Evolutionary conservation across 1,284 basidiomycete genomes (phyloP).

Genomic region (Rhodotorula sp.): DNA sequence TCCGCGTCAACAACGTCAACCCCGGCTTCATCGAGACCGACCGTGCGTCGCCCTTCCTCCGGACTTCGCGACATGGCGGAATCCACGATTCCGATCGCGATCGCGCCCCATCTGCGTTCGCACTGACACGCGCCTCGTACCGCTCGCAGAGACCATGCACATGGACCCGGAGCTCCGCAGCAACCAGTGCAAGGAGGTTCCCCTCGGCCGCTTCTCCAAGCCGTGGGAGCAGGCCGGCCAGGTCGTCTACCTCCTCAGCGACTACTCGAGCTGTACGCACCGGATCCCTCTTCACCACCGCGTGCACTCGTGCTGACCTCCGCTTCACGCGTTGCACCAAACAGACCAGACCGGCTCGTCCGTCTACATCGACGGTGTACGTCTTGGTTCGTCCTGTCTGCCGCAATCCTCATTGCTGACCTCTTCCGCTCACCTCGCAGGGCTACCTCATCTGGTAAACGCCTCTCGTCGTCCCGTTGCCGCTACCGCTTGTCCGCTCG

Average conservation of each 20-base stretch:
- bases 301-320: conserved; percentile 42
- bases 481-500: no score
- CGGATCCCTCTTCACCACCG: neutral
- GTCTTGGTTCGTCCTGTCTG: neutral
- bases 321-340: no score
- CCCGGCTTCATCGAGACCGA: conserved; percentile 36
- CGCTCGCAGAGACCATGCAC: conserved; percentile 4
- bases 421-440: neutral
- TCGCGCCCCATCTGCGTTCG: neutral
- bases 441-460: conserved; percentile 26
- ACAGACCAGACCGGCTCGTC: conserved; percentile 56
- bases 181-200: conserved; percentile 46
- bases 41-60: neutral
- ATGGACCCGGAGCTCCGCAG: conserved; percentile 41
- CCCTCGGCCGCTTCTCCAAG: conserved; percentile 53
- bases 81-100: neutral
- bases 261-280: conserved; percentile 41
- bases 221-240: conserved; percentile 57
- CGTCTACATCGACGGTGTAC: conserved; percentile 55
- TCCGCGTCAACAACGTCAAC: conserved; percentile 63
- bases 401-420: no score
- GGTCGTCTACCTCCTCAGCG: conserved; percentile 56
- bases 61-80: no score
- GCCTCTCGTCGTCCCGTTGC: neutral
- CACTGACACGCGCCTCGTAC: no score